Conservation (phyloP, 2,329 filamentous ascomycete species). For the Aspergillus pseudotamarii region DNA sequence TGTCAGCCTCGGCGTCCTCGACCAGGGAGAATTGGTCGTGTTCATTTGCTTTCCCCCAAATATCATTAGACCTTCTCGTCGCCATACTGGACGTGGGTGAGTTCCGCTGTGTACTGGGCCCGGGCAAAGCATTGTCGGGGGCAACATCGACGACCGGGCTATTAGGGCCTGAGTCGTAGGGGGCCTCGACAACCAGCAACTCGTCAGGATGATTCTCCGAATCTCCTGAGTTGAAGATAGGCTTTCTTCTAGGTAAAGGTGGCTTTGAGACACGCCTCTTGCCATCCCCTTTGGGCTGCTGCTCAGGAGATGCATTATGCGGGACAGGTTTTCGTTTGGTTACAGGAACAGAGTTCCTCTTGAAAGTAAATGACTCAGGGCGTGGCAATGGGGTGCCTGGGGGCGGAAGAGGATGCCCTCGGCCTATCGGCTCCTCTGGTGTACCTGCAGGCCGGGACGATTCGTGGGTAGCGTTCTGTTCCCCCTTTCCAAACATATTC, state of each 20-base stretch:
- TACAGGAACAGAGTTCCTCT: slow-evolving; percentile 59
- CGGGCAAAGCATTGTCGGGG: slow-evolving; percentile 17
- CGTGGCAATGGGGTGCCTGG: slow-evolving; percentile 77
- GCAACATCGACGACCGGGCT: slow-evolving; percentile 33
- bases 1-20: slow-evolving; percentile 6
- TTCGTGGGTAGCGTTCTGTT: slow-evolving; percentile 46
- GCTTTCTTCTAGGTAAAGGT: slow-evolving; percentile 53
- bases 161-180: slow-evolving; percentile 60
- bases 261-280: slow-evolving; percentile 46
- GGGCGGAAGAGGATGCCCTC: slow-evolving; percentile 79
- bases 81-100: background rate
- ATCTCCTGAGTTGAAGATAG: slow-evolving; percentile 33
- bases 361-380: slow-evolving; percentile 61
- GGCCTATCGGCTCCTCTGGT: slow-evolving; percentile 73
- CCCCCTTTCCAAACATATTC: slow-evolving; percentile 51
- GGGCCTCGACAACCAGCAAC: slow-evolving; percentile 67
- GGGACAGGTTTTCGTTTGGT: slow-evolving; percentile 68
- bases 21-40: background rate
- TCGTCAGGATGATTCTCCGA: slow-evolving; percentile 49
- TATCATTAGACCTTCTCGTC: background rate
- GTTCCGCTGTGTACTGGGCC: slow-evolving; percentile 7
- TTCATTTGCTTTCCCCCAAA: background rate
- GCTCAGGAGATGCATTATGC: slow-evolving; percentile 42
- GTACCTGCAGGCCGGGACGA: slow-evolving; percentile 42
- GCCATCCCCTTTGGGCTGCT: slow-evolving; percentile 32